These are phyloP conservation scores for Melanopsichium pennsylvanicum DNA, from an alignment of 1,284 basidiomycete genomes.

Conservation along the genomic window DNA sequence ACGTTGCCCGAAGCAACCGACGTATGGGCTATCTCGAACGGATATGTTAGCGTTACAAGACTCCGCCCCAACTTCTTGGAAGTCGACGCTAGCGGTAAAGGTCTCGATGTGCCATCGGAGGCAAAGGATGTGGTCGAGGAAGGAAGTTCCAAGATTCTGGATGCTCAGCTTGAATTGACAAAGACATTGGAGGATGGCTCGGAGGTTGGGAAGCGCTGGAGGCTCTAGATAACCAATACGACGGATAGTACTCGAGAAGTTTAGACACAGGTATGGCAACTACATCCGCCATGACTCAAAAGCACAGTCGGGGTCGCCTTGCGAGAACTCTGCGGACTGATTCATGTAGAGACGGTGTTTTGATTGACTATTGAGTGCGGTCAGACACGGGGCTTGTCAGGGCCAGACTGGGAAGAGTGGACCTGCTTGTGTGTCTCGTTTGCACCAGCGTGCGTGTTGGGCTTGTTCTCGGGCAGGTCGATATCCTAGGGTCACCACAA, in stretches of 20 bases:
- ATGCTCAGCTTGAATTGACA: not conserved
- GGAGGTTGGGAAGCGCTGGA: constrained; percentile 41
- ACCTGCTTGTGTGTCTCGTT: constrained; percentile 34
- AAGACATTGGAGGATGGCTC: constrained; percentile 19
- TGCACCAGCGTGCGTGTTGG: constrained; percentile 23
- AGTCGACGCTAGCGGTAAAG: constrained; percentile 30
- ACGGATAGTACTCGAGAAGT: too few relatives aligned
- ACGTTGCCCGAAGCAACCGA: constrained; percentile 49
- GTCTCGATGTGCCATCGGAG: constrained; percentile 33
- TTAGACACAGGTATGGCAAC: too few relatives aligned
- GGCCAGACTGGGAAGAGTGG: constrained; percentile 20
- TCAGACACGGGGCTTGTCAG: constrained; percentile 33
- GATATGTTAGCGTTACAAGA: constrained; percentile 56
- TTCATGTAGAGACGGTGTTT: too few relatives aligned
- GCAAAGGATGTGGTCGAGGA: too few relatives aligned
- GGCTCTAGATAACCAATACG: constrained; percentile 14
- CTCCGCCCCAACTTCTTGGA: constrained; percentile 51
- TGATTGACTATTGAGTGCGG: too few relatives aligned
- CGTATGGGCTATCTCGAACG: constrained; percentile 59
- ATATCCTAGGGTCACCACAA: constrained; percentile 18
- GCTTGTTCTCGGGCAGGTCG: constrained; percentile 28
- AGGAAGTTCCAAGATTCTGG: too few relatives aligned
- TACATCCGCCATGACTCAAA: too few relatives aligned
- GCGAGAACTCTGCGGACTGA: too few relatives aligned
- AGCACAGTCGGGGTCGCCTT: too few relatives aligned